These are phyloP conservation scores for Fusarium sp. DNA, from an alignment of 2,329 filamentous ascomycete species.

Conservation along the genomic window DNA sequence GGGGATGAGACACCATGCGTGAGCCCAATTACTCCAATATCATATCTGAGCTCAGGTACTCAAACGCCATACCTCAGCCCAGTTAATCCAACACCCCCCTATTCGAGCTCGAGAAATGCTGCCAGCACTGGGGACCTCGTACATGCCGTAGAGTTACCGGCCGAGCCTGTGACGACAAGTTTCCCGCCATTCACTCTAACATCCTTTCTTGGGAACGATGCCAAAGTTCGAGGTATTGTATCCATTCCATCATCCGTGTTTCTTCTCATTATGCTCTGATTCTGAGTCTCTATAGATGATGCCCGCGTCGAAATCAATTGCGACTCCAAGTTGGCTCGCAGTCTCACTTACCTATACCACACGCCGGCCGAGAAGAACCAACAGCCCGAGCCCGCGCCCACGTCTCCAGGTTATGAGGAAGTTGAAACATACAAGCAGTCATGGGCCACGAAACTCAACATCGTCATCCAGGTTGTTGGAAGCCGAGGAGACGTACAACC, in stretches of 20 bases:
- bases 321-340: background rate
- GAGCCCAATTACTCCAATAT: background rate
- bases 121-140: background rate
- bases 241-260: rapidly evolving
- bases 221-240: background rate
- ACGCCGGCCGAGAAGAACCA: background rate
- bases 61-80: background rate
- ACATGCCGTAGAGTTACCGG: background rate
- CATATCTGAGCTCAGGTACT: background rate
- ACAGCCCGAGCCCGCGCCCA: background rate
- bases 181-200: background rate
- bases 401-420: background rate
- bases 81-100: background rate
- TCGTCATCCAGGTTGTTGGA: conserved; percentile 86
- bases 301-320: background rate
- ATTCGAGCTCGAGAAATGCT: background rate
- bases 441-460: conserved; percentile 62
- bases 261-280: background rate
- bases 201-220: background rate
- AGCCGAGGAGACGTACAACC: conserved; percentile 85
- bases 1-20: background rate
- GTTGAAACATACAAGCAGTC: background rate
- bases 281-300: background rate
- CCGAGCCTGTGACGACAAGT: background rate
- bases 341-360: background rate